Base-by-base conservation (phyloP, 352 stramenopile species). In the Pythium phragmitis region DNA sequence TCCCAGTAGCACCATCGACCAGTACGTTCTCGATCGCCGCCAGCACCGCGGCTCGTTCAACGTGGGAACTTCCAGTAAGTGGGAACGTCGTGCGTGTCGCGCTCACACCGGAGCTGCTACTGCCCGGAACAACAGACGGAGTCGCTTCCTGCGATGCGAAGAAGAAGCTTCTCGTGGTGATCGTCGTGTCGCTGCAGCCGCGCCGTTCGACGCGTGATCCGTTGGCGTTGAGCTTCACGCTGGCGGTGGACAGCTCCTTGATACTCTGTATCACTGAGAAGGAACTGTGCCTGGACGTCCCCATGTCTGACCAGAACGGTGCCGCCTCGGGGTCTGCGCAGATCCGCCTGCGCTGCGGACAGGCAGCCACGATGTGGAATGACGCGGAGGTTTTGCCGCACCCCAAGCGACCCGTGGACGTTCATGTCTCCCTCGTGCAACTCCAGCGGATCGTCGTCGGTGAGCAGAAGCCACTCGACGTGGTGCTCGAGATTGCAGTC, bases 301-400 rank as follows among this genome's bases (percentile, higher is more conserved):
- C 21, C 1, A 5, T 70, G 30, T 65, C 30, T 3, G 63, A 70
- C 26, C 48, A 61, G 7, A 56, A 70, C 43, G 63, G 57, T 9
- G 23, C 2, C 4, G 12, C 48, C 0, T 42, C 28, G 0, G 63
- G 63, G 14, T 19, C 53, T 13, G 55, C 55, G 1, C 12, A 21
- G 12, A 3, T 65, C 17, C 30, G 26, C 26, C 33, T 65, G 5
- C 41, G 57, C 2, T 51, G 47, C n/a, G 55, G 30, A 14, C n/a
- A 49, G 13, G 13, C 30, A 9, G 14, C 50, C 33, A 21, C 7
- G 9, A 37, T 12, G 23, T 56, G 49, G 49, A 33, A 57, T 37
- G 19, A 58, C 1, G 9, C 26, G 9, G 14, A 12, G 13, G 45
- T 56, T 12, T 6, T 33, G 3, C 6, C 6, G 2, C 39, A 50